Evolutionary conservation across 2,329 filamentous ascomycete genomes (phyloP), one percentile per base, ranked within the genome.

Genomic region (Lachnellula suecica): DNA sequence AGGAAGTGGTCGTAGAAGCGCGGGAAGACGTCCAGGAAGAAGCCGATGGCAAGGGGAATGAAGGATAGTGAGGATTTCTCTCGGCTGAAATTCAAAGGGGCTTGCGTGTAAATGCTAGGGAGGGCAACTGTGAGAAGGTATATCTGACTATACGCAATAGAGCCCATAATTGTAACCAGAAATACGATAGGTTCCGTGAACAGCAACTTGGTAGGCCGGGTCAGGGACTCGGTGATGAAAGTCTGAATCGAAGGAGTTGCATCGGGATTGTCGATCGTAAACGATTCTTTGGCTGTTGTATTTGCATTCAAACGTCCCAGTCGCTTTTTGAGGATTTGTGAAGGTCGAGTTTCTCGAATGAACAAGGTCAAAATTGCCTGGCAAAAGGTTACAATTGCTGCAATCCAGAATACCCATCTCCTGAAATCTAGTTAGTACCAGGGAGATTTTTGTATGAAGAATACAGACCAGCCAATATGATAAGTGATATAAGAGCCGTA

Each of bases 81-180:
- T 2, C 54, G 49, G 2, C n/a, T 63, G 56, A 56, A 76, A 69
- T 4, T 67, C 66, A 46, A 72, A 59, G 4, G 65, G 62, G 25
- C 23, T 42, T 43, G 27, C 4, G 65, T 49, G 58, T 74, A 78
- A 3, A 78, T 68, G 0, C 66, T 58, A 1, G 66, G 64, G 0
- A 78, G 58, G 0, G 72, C 68, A 63, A 77, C 74, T 0, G 74
- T 72, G 56, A 77, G 75, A 3, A 78, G 70, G 54, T 78, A 79
- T 23, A 78, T 71, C n/a, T 78, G 63, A 1, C 70, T 73, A 57
- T 72, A 75, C 6, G 71, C 70, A 15, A 72, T 62, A 8, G 71
- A 71, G 8, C 68, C 72, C 56, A 78, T 73, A 20, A 74, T 63
- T 0, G 74, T 67, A 10, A 73, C 67, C n/a, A n/a, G n/a, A 34